These are phyloP conservation scores for Craspedostauros australis DNA, from an alignment of 108 stramenopile genomes.

Conservation along the genomic window DNA sequence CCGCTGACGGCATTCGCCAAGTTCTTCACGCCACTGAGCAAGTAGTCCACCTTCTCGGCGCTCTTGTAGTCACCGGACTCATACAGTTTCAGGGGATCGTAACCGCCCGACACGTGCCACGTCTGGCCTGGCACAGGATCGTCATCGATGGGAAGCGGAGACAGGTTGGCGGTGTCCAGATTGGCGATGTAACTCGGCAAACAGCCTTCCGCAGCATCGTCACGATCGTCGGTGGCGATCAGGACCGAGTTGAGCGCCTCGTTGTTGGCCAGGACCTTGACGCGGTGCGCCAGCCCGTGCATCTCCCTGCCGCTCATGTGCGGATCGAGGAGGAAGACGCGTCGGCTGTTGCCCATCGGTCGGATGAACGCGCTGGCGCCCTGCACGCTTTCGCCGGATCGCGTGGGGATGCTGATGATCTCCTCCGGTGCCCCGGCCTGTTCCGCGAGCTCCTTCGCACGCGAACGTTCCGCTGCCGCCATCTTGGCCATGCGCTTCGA, in stretches of 20 bases:
- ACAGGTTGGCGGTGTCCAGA: slow-evolving; percentile 13
- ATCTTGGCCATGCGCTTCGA: slow-evolving; percentile 31
- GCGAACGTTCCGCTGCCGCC: slow-evolving; percentile 16
- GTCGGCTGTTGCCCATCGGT: slow-evolving; percentile 60
- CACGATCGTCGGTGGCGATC: slow-evolving; percentile 59
- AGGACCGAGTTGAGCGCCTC: slow-evolving; percentile 54
- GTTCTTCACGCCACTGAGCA: slow-evolving; percentile 38
- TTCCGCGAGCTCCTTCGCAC: slow-evolving; percentile 11
- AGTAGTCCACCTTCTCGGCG: slow-evolving; percentile 17
- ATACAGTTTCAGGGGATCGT: slow-evolving; percentile 51
- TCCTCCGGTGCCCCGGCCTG: slow-evolving; percentile 23
- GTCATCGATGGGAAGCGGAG: slow-evolving; percentile 14
- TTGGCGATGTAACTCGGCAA: slow-evolving; percentile 15
- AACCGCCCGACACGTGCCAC: slow-evolving; percentile 65
- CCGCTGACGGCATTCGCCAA: slow-evolving; percentile 61
- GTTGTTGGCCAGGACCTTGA: slow-evolving; percentile 52
- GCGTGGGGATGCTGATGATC: slow-evolving; percentile 18
- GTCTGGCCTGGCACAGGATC: slow-evolving; percentile 32
- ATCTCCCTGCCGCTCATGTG: slow-evolving; percentile 49
- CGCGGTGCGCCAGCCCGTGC: slow-evolving; percentile 71
- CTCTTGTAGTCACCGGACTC: slow-evolving; percentile 12
- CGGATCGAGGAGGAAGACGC: slow-evolving; percentile 64
- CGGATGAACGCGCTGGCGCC: slow-evolving; percentile 46
- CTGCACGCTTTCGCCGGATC: slow-evolving; percentile 8
- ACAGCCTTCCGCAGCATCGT: slow-evolving; percentile 17